phyloP scores from a whole-genome alignment of 2,329 filamentous ascomycete genomes.

The Aaosphaeria arxii region DNA sequence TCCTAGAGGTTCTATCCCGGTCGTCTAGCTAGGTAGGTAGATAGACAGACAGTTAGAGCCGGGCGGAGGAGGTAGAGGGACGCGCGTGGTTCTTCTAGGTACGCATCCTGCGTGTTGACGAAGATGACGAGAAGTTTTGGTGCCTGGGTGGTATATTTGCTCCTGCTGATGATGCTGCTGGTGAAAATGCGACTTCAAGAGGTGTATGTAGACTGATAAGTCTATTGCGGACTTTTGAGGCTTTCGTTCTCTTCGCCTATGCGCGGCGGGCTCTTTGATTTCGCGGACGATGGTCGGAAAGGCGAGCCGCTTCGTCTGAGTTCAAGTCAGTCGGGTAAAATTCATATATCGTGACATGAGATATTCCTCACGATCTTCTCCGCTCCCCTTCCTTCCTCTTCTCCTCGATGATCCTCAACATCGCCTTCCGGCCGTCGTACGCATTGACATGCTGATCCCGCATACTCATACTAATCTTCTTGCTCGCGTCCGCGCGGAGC shows the following conservation, averaged over 20 bases:
- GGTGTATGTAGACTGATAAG: no score
- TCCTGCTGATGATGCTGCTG: no score
- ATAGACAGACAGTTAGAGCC: no score
- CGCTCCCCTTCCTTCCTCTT: slow-evolving; percentile 85
- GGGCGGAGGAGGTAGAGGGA: no score
- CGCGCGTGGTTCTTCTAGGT: no score
- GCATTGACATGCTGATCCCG: slow-evolving; percentile 81
- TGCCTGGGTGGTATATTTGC: no score
- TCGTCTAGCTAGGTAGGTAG: no score
- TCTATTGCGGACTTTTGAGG: slow-evolving; percentile 2
- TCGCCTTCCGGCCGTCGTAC: slow-evolving; percentile 77
- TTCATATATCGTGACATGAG: background rate
- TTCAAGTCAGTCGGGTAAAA: slow-evolving; percentile 1
- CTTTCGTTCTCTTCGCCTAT: slow-evolving; percentile 35
- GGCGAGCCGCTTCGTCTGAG: slow-evolving; percentile 33
- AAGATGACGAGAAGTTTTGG: no score
- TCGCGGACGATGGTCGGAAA: slow-evolving; percentile 24
- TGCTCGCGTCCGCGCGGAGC: slow-evolving; percentile 71
- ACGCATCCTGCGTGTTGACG: no score
- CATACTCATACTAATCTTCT: slow-evolving; percentile 95
- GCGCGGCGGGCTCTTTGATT: slow-evolving; percentile 35
- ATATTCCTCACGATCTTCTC: slow-evolving; percentile 67
- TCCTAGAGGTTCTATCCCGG: no score
- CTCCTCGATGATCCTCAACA: slow-evolving; percentile 83
- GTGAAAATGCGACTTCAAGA: no score